Percentiles rank a stretch among this genome's conserved stretches.
These are phyloP conservation scores for Diaporthe nobilis DNA, from an alignment of 2,329 filamentous ascomycete species.

Conservation along the genomic window DNA sequence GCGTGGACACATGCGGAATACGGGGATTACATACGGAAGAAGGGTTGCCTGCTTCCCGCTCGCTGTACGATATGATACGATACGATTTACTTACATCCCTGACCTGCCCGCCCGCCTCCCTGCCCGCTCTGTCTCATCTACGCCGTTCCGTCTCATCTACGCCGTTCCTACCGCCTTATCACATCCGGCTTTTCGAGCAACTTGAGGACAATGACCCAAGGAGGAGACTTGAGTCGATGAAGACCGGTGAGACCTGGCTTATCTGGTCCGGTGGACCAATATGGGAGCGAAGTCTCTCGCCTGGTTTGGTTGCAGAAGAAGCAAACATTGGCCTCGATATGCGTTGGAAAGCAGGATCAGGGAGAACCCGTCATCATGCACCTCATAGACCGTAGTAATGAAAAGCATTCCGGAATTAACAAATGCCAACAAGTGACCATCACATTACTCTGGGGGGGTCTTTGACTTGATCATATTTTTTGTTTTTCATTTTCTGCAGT, in stretches of 20 bases:
- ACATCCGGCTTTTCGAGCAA: background rate
- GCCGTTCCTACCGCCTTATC: background rate
- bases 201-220: background rate
- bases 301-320: background rate
- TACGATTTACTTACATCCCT: background rate
- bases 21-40: background rate
- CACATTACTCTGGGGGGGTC: background rate
- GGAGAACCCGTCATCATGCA: background rate
- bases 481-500: slow-evolving; percentile 36
- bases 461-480: slow-evolving; percentile 21
- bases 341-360: background rate
- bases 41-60: background rate
- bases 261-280: background rate
- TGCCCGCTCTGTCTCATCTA: background rate
- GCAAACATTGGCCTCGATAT: background rate
- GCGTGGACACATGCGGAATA: background rate
- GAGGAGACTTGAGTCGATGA: background rate
- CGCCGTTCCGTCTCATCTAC: too few relatives aligned
- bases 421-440: background rate
- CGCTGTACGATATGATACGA: slow-evolving; percentile 15
- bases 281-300: background rate
- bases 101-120: background rate
- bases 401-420: background rate
- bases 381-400: background rate
- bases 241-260: background rate